Evolutionary conservation across 768 basidiomycete genomes (phyloP).

Genomic region (Russula compacta): DNA sequence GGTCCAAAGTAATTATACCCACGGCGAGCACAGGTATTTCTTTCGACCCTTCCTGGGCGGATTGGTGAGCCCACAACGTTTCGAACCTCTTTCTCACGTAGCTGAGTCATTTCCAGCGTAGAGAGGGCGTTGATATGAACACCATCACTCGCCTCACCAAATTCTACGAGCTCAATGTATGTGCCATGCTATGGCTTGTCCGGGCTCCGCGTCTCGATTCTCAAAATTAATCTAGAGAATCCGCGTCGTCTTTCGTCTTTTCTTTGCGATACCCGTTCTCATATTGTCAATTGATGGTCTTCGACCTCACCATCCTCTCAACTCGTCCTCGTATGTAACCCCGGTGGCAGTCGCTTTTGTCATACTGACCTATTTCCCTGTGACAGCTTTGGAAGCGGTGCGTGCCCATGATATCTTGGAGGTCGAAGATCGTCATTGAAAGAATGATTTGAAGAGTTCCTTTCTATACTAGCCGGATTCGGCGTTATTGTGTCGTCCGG

Average conservation of each 20-base stretch:
- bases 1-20: neutral
- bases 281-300: constrained; percentile 65
- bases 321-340: constrained; percentile 42
- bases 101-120: constrained; percentile 33
- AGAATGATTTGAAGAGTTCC: constrained; percentile 2
- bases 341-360: no score
- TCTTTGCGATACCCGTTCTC: constrained; percentile 57
- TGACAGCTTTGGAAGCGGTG: constrained; percentile 4
- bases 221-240: constrained; percentile 38
- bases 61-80: constrained; percentile 37
- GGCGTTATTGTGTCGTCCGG: constrained; percentile 18
- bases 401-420: neutral
- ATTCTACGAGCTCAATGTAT: constrained; percentile 75
- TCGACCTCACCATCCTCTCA: constrained; percentile 50
- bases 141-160: constrained; percentile 68
- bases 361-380: neutral
- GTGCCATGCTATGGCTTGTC: constrained; percentile 22
- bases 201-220: neutral
- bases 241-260: constrained; percentile 62
- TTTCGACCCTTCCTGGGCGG: constrained; percentile 59
- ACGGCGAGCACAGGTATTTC: constrained; percentile 35
- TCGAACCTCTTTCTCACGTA: neutral
- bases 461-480: constrained; percentile 13
- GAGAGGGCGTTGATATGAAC: constrained; percentile 50
- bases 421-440: neutral